A percentile compares a stretch with the other conserved stretches of the same genome.
Evolutionary conservation across 2,329 filamentous ascomycete genomes (phyloP).

Genomic region (Rhytidhysteron rufulum): DNA sequence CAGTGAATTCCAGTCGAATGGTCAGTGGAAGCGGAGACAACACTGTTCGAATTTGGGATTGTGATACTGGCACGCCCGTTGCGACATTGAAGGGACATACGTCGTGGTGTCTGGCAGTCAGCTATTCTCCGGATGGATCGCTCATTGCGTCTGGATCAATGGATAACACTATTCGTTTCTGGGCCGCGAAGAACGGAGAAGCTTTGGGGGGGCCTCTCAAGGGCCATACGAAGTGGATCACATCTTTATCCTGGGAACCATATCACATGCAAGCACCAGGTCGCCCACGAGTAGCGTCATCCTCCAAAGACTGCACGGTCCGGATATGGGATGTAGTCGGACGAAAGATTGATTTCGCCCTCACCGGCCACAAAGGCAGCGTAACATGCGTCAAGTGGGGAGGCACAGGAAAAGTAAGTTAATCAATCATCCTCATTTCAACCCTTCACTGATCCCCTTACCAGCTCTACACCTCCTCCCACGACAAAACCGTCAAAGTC

Average conservation of each 20-base stretch:
- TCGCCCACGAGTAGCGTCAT: conserved; percentile 77
- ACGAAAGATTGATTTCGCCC: conserved; percentile 72
- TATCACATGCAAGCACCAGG: conserved; percentile 75
- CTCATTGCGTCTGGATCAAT: conserved; percentile 86
- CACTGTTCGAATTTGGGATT: conserved; percentile 91
- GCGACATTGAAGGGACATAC: conserved; percentile 83
- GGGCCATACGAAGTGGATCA: conserved; percentile 87
- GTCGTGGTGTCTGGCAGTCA: conserved; percentile 83
- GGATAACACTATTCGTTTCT: conserved; percentile 87
- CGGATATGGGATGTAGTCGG: conserved; percentile 81
- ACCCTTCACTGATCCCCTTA: neutral
- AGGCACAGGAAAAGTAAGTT: conserved; percentile 58
- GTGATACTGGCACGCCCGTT: conserved; percentile 84
- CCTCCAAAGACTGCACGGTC: conserved; percentile 85
- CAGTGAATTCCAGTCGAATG: conserved; percentile 68
- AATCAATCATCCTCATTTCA: conserved; percentile 65
- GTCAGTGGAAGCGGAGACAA: conserved; percentile 89
- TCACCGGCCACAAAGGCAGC: conserved; percentile 83
- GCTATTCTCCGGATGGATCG: conserved; percentile 79
- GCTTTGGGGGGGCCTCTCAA: conserved; percentile 68
- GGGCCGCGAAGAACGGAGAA: conserved; percentile 80
- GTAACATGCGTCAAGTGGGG: conserved; percentile 95
- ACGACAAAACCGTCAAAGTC: conserved; percentile 88
- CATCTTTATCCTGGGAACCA: conserved; percentile 85
- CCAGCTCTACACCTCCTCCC: conserved; percentile 53